phyloP scores from a whole-genome alignment of 805 yeast genomes.

The Candida xyloterini region DNA sequence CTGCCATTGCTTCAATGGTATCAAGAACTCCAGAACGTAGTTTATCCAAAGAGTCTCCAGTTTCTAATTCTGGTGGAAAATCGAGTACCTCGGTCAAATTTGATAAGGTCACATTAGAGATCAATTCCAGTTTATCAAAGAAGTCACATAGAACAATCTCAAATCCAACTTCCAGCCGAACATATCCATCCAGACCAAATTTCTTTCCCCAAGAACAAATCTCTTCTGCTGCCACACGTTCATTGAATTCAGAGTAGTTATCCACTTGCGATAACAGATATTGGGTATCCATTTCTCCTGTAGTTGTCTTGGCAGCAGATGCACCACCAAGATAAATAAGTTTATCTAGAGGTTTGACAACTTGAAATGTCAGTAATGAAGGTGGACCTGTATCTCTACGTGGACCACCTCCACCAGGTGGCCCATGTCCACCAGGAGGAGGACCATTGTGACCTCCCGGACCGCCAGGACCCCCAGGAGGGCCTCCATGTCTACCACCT shows the following conservation, averaged over 20 bases:
- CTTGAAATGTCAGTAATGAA: slow-evolving; percentile 45
- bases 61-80: slow-evolving; percentile 31
- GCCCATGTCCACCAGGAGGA: slow-evolving; percentile 8
- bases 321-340: slow-evolving; percentile 62
- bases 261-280: slow-evolving; percentile 37
- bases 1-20: slow-evolving; percentile 30
- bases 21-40: slow-evolving; percentile 27
- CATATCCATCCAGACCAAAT: slow-evolving; percentile 51
- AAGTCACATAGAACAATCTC: slow-evolving; percentile 64
- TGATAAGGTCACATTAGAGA: slow-evolving; percentile 42
- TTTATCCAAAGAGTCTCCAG: slow-evolving; percentile 9
- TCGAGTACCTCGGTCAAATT: slow-evolving; percentile 37
- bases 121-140: slow-evolving; percentile 42
- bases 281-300: slow-evolving; percentile 65
- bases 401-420: slow-evolving; percentile 8
- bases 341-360: slow-evolving; percentile 44
- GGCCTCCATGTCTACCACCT: slow-evolving; percentile 1
- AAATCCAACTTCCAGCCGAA: slow-evolving; percentile 59
- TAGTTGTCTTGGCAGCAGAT: slow-evolving; percentile 55
- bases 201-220: slow-evolving; percentile 57
- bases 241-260: slow-evolving; percentile 35
- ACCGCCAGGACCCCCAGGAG: slow-evolving; percentile 12
- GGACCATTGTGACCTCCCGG: slow-evolving; percentile 11
- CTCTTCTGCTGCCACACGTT: slow-evolving; percentile 43
- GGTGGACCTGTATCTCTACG: slow-evolving; percentile 11